Evolutionary conservation across 306 rosid species (phyloP).

Genomic region (Acmispon strigosus): DNA sequence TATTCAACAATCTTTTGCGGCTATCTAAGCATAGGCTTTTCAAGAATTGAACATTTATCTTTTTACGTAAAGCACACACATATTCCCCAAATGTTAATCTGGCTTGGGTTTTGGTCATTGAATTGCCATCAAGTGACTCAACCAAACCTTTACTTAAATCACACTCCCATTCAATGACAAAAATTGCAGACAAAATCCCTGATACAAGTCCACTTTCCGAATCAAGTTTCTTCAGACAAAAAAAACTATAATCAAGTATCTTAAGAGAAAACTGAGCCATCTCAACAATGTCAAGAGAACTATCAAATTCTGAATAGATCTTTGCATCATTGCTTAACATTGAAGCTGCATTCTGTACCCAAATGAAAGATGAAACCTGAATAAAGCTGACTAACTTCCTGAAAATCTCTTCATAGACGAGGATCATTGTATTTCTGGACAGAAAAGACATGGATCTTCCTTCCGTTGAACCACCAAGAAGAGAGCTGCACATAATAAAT

Average conservation of each 20-base stretch:
- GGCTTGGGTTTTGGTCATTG: slow-evolving; percentile 30
- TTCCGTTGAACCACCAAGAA: slow-evolving; percentile 71
- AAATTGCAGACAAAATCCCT: slow-evolving; percentile 61
- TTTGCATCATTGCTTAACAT: slow-evolving; percentile 34
- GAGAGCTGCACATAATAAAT: slow-evolving; percentile 55
- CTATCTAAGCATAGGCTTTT: slow-evolving; percentile 41
- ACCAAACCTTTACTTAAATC: slow-evolving; percentile 31
- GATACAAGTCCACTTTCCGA: slow-evolving; percentile 55
- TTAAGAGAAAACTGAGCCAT: slow-evolving; percentile 64
- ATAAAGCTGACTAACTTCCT: slow-evolving; percentile 62
- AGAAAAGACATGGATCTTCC: slow-evolving; percentile 45
- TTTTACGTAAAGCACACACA: slow-evolving; percentile 42
- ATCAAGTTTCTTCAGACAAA: slow-evolving; percentile 56
- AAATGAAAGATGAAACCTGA: slow-evolving; percentile 50
- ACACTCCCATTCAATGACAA: slow-evolving; percentile 74
- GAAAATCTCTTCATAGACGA: slow-evolving; percentile 59
- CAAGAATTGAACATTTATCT: slow-evolving; percentile 47
- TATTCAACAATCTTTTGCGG: slow-evolving; percentile 39
- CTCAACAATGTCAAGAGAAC: slow-evolving; percentile 40
- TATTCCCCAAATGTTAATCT: slow-evolving; percentile 52
- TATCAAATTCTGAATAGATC: slow-evolving; percentile 32
- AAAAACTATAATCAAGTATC: slow-evolving; percentile 70
- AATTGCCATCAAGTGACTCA: slow-evolving; percentile 39
- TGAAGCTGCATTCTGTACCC: slow-evolving; percentile 61
- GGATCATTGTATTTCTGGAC: slow-evolving; percentile 50